A percentile compares a stretch with the other conserved stretches of the same genome.
These are phyloP conservation scores for Stagonosporopsis cucurbitacearum DNA, from an alignment of 2,329 filamentous ascomycete genomes.

Conservation along the genomic window DNA sequence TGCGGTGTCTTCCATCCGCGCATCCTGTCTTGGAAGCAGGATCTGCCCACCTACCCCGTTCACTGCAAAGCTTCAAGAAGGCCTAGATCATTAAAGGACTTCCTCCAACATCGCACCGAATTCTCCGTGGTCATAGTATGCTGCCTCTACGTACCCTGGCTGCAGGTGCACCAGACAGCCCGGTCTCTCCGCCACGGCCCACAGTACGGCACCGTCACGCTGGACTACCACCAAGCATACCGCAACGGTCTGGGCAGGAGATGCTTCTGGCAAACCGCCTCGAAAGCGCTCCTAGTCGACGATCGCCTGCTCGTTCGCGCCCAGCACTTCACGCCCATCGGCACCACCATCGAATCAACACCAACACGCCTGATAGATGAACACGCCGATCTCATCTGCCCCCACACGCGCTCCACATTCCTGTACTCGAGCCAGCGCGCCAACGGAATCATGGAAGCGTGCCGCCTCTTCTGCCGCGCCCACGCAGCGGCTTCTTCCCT, in stretches of 20 bases:
- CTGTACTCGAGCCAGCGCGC: slow-evolving; percentile 6
- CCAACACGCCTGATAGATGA: background rate
- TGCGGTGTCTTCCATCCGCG: slow-evolving; percentile 4
- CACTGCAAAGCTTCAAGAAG: slow-evolving; percentile 1
- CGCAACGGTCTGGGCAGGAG: background rate
- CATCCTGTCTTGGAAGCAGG: background rate
- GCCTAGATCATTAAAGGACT: background rate
- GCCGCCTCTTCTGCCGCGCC: slow-evolving; percentile 6
- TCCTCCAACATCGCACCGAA: background rate
- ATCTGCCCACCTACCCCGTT: slow-evolving; percentile 1
- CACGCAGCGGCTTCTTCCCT: slow-evolving; percentile 3
- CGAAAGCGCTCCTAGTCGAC: slow-evolving; percentile 5
- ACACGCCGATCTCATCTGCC: slow-evolving; percentile 1
- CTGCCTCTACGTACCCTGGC: slow-evolving; percentile 3
- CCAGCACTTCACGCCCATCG: slow-evolving; percentile 3
- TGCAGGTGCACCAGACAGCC: slow-evolving; percentile 3
- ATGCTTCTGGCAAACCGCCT: slow-evolving; percentile 6
- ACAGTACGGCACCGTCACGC: slow-evolving; percentile 2
- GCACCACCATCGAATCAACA: slow-evolving; percentile 4
- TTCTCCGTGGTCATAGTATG: background rate
- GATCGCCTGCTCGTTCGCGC: slow-evolving; percentile 4
- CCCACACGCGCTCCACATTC: slow-evolving; percentile 5
- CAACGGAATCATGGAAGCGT: slow-evolving; percentile 3
- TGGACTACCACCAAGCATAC: background rate
- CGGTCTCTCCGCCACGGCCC: slow-evolving; percentile 3